phyloP scores from a whole-genome alignment of 192 early-diverging fungal genomes.

The Podila clonocystis region DNA sequence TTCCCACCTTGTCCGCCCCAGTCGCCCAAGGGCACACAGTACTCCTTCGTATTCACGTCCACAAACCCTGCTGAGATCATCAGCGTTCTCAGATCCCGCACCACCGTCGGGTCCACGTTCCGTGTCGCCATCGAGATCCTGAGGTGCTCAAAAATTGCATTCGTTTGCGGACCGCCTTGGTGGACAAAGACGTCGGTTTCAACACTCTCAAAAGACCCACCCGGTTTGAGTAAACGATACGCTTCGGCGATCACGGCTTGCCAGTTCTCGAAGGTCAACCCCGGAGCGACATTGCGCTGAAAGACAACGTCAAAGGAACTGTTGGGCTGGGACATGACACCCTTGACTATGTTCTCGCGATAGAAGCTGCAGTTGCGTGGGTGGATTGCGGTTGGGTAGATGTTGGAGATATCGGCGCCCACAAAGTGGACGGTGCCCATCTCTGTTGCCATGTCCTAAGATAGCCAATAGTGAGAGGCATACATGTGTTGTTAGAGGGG shows the following conservation, averaged over 20 bases:
- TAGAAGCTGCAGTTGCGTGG: constrained; percentile 50
- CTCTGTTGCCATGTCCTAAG: constrained; percentile 52
- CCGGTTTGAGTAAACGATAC: constrained; percentile 33
- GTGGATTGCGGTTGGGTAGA: constrained; percentile 49
- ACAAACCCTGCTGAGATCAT: constrained; percentile 26
- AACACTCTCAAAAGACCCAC: constrained; percentile 49
- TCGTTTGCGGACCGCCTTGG: constrained; percentile 20
- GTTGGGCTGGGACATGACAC: constrained; percentile 31
- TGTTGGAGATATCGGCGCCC: constrained; percentile 50
- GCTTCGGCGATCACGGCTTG: constrained; percentile 22
- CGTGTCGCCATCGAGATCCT: constrained; percentile 26
- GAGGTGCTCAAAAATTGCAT: constrained; percentile 25
- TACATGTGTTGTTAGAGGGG: background rate
- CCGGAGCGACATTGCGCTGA: constrained; percentile 31
- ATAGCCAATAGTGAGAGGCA: background rate
- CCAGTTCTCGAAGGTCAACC: constrained; percentile 42
- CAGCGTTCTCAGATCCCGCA: constrained; percentile 13
- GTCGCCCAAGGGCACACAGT: constrained; percentile 27
- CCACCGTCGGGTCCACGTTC: constrained; percentile 21
- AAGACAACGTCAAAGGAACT: constrained; percentile 43
- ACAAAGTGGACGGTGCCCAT: constrained; percentile 34
- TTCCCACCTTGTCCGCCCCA: constrained; percentile 30
- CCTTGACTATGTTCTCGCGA: constrained; percentile 24
- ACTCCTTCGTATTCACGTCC: constrained; percentile 37
- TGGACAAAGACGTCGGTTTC: constrained; percentile 39